Evolutionary conservation across 192 early-diverging fungal genomes (phyloP).

Genomic region (Rhizophagus clarus): DNA sequence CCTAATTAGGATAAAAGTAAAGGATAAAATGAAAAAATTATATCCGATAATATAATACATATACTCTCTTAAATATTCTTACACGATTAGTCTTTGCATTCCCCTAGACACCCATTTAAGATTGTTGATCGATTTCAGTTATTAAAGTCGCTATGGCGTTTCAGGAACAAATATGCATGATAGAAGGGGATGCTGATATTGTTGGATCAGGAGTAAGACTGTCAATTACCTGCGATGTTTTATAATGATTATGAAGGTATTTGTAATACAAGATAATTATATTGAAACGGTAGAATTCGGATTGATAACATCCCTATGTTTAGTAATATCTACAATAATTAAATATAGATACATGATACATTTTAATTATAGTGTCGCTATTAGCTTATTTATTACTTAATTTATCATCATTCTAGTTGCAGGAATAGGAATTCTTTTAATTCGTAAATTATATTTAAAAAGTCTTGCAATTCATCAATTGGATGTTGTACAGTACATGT

Average conservation of each 20-base stretch:
- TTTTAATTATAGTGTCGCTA: not conserved
- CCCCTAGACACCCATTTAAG: too few relatives aligned
- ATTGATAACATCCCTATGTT: not conserved
- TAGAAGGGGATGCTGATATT: not conserved
- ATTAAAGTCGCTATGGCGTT: not conserved
- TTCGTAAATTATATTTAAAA: not conserved
- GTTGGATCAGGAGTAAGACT: not conserved
- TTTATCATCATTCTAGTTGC: not conserved
- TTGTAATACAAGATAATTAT: not conserved
- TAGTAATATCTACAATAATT: not conserved
- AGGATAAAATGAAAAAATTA: too few relatives aligned
- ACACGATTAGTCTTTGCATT: too few relatives aligned
- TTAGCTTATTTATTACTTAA: not conserved
- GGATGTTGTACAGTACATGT: too few relatives aligned
- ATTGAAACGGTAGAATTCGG: not conserved
- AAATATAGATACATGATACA: not conserved
- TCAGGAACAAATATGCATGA: not conserved
- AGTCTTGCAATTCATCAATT: too few relatives aligned
- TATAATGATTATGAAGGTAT: not conserved
- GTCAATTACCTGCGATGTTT: not conserved
- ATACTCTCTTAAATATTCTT: too few relatives aligned
- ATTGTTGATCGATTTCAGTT: too few relatives aligned
- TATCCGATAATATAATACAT: too few relatives aligned
- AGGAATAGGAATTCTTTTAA: not conserved
- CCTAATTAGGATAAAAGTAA: too few relatives aligned